Evolutionary conservation across 2,329 filamentous ascomycete species (phyloP).

Genomic region (Alternaria arbusti): DNA sequence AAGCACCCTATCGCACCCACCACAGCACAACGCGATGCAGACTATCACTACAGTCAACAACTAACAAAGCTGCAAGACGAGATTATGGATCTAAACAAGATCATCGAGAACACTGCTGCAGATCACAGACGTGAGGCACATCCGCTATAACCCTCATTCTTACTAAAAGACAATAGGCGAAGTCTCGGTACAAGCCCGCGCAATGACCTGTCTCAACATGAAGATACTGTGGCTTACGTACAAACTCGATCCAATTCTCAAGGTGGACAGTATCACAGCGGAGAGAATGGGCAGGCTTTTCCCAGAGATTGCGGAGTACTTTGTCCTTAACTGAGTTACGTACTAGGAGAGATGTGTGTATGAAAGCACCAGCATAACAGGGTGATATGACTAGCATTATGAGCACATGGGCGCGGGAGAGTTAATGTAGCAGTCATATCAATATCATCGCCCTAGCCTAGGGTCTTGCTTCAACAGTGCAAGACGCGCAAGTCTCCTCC

Average conservation of each 20-base stretch:
- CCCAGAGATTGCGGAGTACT: not conserved
- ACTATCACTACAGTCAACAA: not conserved
- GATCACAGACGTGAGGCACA: not conserved
- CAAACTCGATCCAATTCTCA: not conserved
- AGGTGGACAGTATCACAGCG: not conserved
- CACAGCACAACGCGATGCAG: not conserved
- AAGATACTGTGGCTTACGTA: not conserved
- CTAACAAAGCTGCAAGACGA: not conserved
- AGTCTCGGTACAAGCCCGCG: not conserved
- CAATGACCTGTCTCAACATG: not conserved
- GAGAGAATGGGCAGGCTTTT: not conserved
- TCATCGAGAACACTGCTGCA: not conserved
- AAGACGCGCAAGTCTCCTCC: not conserved
- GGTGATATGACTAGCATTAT: not conserved
- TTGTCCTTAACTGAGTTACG: not conserved
- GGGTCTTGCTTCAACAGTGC: not conserved
- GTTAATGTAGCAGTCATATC: not conserved
- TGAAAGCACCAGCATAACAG: not conserved
- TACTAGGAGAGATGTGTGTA: not conserved
- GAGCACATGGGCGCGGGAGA: not conserved
- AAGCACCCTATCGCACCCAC: not conserved
- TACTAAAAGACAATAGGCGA: not conserved
- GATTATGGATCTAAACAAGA: not conserved
- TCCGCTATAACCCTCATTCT: not conserved
- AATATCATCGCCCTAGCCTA: not conserved